Base-by-base conservation (phyloP, 2,329 filamentous ascomycete species). In the Ophiostoma piceae region DNA sequence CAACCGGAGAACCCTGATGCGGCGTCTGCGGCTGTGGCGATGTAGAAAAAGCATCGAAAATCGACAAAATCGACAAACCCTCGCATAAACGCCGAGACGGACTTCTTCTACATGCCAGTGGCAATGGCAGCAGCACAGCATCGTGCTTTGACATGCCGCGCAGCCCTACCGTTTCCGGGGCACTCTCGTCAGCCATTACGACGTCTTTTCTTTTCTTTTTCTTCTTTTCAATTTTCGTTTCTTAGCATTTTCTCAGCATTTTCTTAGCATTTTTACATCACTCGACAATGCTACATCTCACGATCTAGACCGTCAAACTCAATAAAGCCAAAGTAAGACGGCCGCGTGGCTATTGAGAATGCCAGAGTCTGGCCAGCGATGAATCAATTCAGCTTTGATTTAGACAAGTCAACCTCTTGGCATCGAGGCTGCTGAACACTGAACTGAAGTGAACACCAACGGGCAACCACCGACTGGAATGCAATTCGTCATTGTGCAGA, bases 161-260 rank as follows among this genome's bases (percentile, higher is more conserved):
- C 51, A 57, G 51, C 51, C 51, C 51, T 57, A 57, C 22, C n/a
- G 22, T 57, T 57, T 57, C n/a, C 51, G 51, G 51, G 51, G 11
- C 22, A 22, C 26, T 29, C 26, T 57, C 51, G 51, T 57, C 51
- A 57, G 8, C 51, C 11, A 57, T 57, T 57, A 57, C 51, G 51
- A 57, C 51, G 51, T 14, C 51, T 1, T 2, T 12, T 26, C 8
- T 47, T 47, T n/a, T 43, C 26, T 35, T 43, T 2, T 35, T 35
- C 35, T 35, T 35, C 14, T 41, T 2, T 35, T 35, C 2, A 35
- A 35, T 35, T 35, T 35, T 41, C 39, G 9, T 41, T 29, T 29
- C 26, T 29, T 29, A 29, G 26, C 43, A 47, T 47, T 43, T 35
- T 43, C 16, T 47, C 5, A 35, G 4, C 16, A n/a, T 47, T 16